Conservation (phyloP, 306 rosid genomes). For the Vigna reflexopilosa region DNA sequence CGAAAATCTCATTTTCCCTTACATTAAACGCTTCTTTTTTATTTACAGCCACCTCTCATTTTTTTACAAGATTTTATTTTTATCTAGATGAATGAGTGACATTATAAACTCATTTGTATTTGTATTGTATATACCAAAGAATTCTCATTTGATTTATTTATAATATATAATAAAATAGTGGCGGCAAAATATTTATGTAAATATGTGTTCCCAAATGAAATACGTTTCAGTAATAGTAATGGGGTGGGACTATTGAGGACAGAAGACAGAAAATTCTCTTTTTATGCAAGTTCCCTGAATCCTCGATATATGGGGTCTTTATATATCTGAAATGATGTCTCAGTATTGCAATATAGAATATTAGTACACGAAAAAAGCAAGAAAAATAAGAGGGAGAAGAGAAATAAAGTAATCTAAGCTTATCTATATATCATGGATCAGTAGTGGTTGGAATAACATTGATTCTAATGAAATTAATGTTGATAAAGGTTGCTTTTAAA, state of each 20-base stretch:
- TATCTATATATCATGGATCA: not conserved
- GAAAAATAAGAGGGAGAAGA: not conserved
- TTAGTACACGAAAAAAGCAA: not conserved
- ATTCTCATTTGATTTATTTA: not conserved
- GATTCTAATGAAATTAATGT: conserved; percentile 20
- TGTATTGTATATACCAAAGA: no score
- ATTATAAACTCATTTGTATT: no score
- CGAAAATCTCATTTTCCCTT: no score
- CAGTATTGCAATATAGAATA: not conserved
- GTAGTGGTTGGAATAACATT: conserved; percentile 11
- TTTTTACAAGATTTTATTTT: no score
- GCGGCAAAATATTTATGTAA: not conserved
- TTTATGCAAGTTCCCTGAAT: conserved; percentile 3
- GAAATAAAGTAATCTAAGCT: not conserved
- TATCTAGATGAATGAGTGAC: no score
- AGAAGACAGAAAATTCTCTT: not conserved
- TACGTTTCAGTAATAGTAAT: not conserved
- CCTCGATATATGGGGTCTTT: conserved; percentile 17
- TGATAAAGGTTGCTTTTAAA: conserved; percentile 5
- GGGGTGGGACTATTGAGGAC: not conserved
- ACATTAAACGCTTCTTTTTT: no score
- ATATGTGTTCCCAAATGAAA: not conserved
- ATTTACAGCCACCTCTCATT: no score
- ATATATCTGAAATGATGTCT: conserved; percentile 21
- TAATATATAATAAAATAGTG: not conserved